Percentiles rank a stretch among this genome's conserved stretches.
phyloP scores from a whole-genome alignment of 306 rosid species.

The Cucumis hystrix region DNA sequence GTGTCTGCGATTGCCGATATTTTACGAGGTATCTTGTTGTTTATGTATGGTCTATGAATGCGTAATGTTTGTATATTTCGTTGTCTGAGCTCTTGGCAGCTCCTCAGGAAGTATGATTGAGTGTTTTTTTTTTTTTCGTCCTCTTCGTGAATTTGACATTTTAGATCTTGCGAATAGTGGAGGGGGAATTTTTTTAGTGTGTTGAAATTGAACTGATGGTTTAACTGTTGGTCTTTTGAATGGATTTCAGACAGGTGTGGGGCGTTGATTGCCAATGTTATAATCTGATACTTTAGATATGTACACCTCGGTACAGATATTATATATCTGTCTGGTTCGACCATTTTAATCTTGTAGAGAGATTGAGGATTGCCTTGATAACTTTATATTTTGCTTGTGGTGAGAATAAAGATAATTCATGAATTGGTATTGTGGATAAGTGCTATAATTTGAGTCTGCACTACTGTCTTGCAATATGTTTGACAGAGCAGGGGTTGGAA shows the following conservation, averaged over 20 bases:
- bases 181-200: background rate
- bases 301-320: background rate
- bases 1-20: slow-evolving; percentile 68
- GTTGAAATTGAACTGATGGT: background rate
- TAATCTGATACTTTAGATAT: background rate
- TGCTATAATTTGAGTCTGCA: background rate
- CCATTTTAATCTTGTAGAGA: background rate
- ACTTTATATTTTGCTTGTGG: background rate
- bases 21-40: slow-evolving; percentile 40
- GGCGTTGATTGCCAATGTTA: background rate
- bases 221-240: background rate
- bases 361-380: background rate
- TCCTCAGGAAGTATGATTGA: background rate
- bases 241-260: background rate
- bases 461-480: background rate
- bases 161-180: background rate
- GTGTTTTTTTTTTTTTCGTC: background rate
- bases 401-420: background rate
- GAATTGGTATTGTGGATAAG: background rate
- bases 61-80: background rate
- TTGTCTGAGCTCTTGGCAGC: background rate
- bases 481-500: background rate
- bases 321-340: background rate
- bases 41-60: background rate
- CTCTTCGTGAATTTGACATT: background rate